Base-by-base conservation (phyloP, 2,329 filamentous ascomycete species). In the Elsinoe fawcettii region DNA sequence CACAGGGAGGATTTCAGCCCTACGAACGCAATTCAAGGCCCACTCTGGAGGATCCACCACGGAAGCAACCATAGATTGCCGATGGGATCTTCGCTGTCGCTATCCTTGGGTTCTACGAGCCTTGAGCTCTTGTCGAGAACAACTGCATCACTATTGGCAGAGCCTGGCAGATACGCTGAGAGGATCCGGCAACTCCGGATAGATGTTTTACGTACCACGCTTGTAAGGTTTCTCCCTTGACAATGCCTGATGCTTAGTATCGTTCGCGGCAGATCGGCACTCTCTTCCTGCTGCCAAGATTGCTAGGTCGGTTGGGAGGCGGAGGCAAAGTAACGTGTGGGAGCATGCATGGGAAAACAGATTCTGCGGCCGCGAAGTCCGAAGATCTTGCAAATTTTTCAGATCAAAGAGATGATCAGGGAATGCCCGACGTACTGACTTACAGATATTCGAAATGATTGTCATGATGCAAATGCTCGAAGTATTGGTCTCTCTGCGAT, bases 11-110 rank as follows among this genome's bases (percentile, higher is more conserved):
- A 51, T 51, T 51, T 51, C 46, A 51, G 46, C 46, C 46, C 46
- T 51, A 51, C 27, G 46, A 51, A 34, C 46, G 25, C 30, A 34
- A 51, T 51, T 32, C 46, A 18, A 32, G 46, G 25, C 27, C 46
- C 46, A 18, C 46, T 16, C n/a, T 51, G 25, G 20, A 8, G 27
- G 25, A 51, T 51, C 46, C 46, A 32, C 27, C 4, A 32, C 46
- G 46, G 46, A 51, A 51, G 41, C 23, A 25, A 23, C 41, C 41
- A 46, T 20, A 46, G 46, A 51, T 51, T 51, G 46, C 23, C 46
- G 46, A 51, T 51, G 18, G 7, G 25, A 32, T 30, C 46, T 51
- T 14, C 41, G 12, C 22, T 46, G 11, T 18, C 23, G 20, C 5
- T 37, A 5, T 37, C 41, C 41, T 36, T 22, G n/a, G 46, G 8